These are phyloP conservation scores for Fusarium devonianum DNA, from an alignment of 2,329 filamentous ascomycete species.

Conservation along the genomic window DNA sequence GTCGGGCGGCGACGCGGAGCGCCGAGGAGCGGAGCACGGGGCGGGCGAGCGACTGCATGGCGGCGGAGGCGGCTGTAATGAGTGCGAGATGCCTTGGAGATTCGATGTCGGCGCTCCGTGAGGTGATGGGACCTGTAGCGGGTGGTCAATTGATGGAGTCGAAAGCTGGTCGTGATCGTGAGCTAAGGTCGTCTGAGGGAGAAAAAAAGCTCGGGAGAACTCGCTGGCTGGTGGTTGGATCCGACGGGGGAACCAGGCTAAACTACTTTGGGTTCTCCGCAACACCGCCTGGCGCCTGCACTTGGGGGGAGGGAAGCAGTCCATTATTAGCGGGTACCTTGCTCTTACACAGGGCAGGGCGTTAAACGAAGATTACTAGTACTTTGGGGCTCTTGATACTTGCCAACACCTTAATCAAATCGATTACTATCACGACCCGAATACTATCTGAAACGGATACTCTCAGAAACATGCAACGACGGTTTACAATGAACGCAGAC, in stretches of 20 bases:
- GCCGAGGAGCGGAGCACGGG: constrained; percentile 56
- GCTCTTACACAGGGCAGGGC: no score
- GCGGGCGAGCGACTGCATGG: constrained; percentile 49
- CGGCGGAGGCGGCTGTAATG: constrained; percentile 40
- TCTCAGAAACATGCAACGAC: no score
- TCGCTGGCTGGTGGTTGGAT: constrained; percentile 47
- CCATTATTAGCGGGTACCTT: constrained; percentile 5
- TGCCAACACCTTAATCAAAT: no score
- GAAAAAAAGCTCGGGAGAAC: constrained; percentile 60
- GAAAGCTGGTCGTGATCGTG: constrained; percentile 38
- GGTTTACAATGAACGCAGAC: no score
- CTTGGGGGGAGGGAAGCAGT: constrained; percentile 30
- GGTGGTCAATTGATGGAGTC: constrained; percentile 49
- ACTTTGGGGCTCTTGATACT: no score
- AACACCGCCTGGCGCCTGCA: no score
- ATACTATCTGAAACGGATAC: no score
- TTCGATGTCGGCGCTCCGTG: constrained; percentile 41
- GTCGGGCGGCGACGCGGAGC: constrained; percentile 58
- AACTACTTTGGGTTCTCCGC: constrained; percentile 40
- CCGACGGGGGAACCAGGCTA: constrained; percentile 41
- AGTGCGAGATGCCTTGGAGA: constrained; percentile 35
- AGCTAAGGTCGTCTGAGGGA: constrained; percentile 46
- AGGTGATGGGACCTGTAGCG: constrained; percentile 36
- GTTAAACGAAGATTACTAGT: no score
- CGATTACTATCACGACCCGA: no score